Percentiles rank a stretch among this genome's conserved stretches.
Conservation (phyloP, 768 basidiomycete genomes). For the Termitomyces sp. region DNA sequence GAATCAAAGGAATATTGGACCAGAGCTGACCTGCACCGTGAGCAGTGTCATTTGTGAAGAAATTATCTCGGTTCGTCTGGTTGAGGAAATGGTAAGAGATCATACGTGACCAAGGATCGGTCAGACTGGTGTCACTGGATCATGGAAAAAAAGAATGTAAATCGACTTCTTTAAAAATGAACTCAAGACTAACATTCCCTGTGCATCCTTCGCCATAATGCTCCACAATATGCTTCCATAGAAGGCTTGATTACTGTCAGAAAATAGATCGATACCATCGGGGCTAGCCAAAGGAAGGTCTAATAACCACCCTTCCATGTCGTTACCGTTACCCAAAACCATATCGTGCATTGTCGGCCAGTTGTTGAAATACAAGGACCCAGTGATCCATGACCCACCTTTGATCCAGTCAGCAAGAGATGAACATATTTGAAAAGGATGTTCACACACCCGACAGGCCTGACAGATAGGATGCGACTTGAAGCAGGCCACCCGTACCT, state of each 20-base stretch:
- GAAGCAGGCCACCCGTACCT: slow-evolving; percentile 67
- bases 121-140: slow-evolving; percentile 57
- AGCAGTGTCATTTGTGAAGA: slow-evolving; percentile 53
- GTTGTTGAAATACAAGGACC: slow-evolving; percentile 61
- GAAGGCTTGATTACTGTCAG: slow-evolving; percentile 45
- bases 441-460: slow-evolving; percentile 55
- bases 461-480: slow-evolving; percentile 66
- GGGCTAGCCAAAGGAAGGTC: slow-evolving; percentile 56
- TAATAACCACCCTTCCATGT: slow-evolving; percentile 51
- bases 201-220: slow-evolving; percentile 51
- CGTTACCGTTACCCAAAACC: slow-evolving; percentile 51
- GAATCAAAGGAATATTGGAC: slow-evolving; percentile 51
- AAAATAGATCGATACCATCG: slow-evolving; percentile 43
- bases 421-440: background rate
- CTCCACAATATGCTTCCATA: slow-evolving; percentile 53
- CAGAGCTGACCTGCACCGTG: slow-evolving; percentile 77
- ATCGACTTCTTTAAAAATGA: background rate
- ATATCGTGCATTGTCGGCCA: slow-evolving; percentile 56
- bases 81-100: slow-evolving; percentile 75
- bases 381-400: slow-evolving; percentile 70
- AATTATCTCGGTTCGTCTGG: slow-evolving; percentile 53
- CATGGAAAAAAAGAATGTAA: background rate
- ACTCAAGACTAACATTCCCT: slow-evolving; percentile 45
- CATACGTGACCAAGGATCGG: slow-evolving; percentile 62
- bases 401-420: background rate